Evolutionary conservation across 2,329 filamentous ascomycete genomes (phyloP).

Genomic region (Clonostachys solani): DNA sequence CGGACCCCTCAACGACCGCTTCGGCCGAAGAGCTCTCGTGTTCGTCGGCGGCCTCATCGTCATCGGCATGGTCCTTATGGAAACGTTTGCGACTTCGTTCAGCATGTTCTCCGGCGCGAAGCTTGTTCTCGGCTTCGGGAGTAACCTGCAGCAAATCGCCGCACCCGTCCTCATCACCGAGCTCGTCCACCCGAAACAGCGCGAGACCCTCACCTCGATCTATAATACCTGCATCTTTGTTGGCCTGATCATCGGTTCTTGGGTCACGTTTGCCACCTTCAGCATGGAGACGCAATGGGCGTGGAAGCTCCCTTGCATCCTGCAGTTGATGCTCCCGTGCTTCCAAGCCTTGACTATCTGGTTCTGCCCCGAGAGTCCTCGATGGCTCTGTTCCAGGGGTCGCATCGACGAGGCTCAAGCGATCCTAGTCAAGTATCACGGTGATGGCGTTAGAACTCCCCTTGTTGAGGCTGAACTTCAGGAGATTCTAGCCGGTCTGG

Average conservation of each 20-base stretch:
- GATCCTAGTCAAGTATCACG: conserved; percentile 18
- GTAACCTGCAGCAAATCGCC: conserved; percentile 4
- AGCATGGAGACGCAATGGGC: conserved; percentile 38
- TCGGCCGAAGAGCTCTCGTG: conserved; percentile 2
- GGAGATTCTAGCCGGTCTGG: conserved; percentile 7
- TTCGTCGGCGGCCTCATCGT: conserved; percentile 5
- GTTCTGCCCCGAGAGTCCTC: conserved; percentile 36
- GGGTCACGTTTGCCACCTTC: conserved; percentile 40
- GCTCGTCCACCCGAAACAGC: conserved; percentile 10
- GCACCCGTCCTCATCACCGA: conserved; percentile 10
- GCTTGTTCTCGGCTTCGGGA: conserved; percentile 9
- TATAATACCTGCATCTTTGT: conserved; percentile 10
- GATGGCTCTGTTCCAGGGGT: conserved; percentile 33
- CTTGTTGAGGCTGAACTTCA: conserved; percentile 4
- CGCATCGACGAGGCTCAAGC: conserved; percentile 29
- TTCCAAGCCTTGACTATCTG: conserved; percentile 30
- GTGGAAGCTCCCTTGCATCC: conserved; percentile 38
- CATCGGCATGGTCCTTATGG: conserved; percentile 9
- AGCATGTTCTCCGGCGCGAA: conserved; percentile 7
- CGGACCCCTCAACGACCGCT: conserved; percentile 3
- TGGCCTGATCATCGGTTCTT: conserved; percentile 12
- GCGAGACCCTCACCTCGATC: conserved; percentile 7
- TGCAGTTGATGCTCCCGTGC: conserved; percentile 35
- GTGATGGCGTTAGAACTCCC: conserved; percentile 3
- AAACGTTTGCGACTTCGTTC: conserved; percentile 7